Evolutionary conservation across 169 alveolate genomes (phyloP), one percentile per base, ranked within the genome.

Genomic region (Plasmodium cynomolgi): DNA sequence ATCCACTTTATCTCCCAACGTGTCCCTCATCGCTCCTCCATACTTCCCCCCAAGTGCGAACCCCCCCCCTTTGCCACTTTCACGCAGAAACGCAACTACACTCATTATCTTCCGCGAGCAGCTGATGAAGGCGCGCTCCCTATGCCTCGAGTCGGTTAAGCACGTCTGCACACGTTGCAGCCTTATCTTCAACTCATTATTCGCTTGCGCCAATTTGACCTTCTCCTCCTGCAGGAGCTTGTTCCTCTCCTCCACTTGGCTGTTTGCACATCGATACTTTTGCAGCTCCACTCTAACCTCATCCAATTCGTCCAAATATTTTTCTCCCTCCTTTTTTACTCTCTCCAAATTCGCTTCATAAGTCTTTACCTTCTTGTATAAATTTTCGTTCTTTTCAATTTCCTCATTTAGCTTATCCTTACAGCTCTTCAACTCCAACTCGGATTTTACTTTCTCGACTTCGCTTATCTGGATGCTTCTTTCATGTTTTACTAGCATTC

Each of bases 331-430:
- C 77, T 56, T 75, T 77, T 86, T 86, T 75, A 75, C 26, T 34
- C 77, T 79, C 44, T 37, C 50, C 8, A 79, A 23, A 34, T 86
- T 41, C 39, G 39, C 81, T 74, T 86, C 86, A 44, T 54, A 86
- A 3, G 34, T 47, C 50, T 23, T 86, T 58, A 86, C 50, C 68
- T 86, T 86, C 23, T 77, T 77, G 15, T 11, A 75, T 31, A 75
- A 86, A 6, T 41, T 74, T 75, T 75, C 81, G 50, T 86, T 86
- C 20, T 37, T 75, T 86, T 86, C 75, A 33, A 86, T 77, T 86
- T 86, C 86, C 29, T 86, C 93, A 2, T 77, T 79, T 77, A 86
- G 33, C 29, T 86, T 79, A 20, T 86, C 33, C 71, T 77, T 86
- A 47, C 82, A 75, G 68, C 15, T 54, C 37, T 86, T 77, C 68